Evolutionary conservation across 768 basidiomycete species (phyloP), one percentile per base, ranked within the genome.

Genomic region (Candolleomyces eurysporus): DNA sequence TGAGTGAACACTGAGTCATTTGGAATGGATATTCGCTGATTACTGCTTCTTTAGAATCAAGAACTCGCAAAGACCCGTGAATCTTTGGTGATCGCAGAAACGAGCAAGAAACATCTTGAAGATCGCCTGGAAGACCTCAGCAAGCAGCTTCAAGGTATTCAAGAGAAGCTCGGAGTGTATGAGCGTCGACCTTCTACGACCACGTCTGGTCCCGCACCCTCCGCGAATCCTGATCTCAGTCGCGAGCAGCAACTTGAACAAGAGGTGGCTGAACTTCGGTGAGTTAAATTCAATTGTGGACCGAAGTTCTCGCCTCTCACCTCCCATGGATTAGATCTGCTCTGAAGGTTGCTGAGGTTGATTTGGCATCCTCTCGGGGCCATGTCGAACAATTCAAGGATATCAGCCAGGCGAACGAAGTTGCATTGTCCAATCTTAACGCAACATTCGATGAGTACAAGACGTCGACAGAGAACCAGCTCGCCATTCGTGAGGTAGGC

Each of bases 301-400:
- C 26, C 26, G 26, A 36, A 8, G 6, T 36, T 36, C 36, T 36
- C 36, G 11, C 36, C 36, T 36, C 36, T 36, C 36, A 36, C 36
- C 36, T 36, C 36, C 36, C 11, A 11, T 36, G 36, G 36, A 36
- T 36, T 36, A 36, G 36, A 36, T 85, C 88, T 43, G 79, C 88
- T 30, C 78, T 96, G 56, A 93, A 92, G 74, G 80, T 91, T 2
- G 80, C 88, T 2, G 87, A 94, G 71, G 82, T 91, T 22, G 93
- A 94, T 65, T 82, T 94, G 40, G 79, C 85, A 10, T 77, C 84
- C 19, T 88, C 92, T 1, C 82, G 83, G 59, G 83, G 75, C 49
- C 91, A 94, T 67, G 87, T 89, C 31, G 84, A 90, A 61, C 94
- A 95, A 71, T 95, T 90, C 84, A 84, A 91, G 69, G 87, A 90